Percentiles rank a stretch among this genome's conserved stretches.
Conservation (phyloP, 768 basidiomycete genomes). For the Scleroderma citrinum region DNA sequence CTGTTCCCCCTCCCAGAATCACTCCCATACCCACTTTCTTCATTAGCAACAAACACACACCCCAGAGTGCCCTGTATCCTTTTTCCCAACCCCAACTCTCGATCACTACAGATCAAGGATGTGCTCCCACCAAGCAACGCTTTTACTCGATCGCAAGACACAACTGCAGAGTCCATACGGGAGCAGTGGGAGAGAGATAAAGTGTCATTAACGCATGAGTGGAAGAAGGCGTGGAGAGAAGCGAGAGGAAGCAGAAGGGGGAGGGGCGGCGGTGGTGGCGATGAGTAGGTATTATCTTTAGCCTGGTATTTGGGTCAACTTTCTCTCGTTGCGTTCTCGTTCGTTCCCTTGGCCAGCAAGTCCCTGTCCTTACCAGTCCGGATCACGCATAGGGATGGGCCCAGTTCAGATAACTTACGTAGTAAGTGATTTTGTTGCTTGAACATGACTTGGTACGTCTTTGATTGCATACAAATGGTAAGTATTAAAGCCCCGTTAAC, state of each 20-base stretch:
- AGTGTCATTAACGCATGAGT: conserved; percentile 61
- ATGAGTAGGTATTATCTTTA: conserved; percentile 11
- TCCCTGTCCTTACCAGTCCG: too few species aligned
- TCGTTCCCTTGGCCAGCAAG: too few species aligned
- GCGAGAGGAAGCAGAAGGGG: conserved; percentile 61
- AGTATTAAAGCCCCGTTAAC: too few species aligned
- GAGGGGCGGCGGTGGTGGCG: conserved; percentile 40
- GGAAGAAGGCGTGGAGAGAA: conserved; percentile 74
- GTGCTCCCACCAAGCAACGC: conserved; percentile 12
- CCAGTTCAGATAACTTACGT: too few species aligned
- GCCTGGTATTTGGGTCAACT: too few species aligned
- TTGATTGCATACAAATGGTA: too few species aligned
- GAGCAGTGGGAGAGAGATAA: conserved; percentile 67
- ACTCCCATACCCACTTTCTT: conserved; percentile 9
- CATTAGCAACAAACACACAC: conserved; percentile 9
- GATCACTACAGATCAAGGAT: conserved; percentile 46
- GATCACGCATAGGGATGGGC: too few species aligned
- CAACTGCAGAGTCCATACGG: conserved; percentile 45
- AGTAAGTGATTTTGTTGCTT: too few species aligned
- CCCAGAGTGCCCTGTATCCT: conserved; percentile 19
- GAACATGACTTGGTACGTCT: too few species aligned
- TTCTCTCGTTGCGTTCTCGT: too few species aligned
- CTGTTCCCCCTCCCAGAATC: conserved; percentile 52
- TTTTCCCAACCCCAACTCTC: conserved; percentile 35
- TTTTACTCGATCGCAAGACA: conserved; percentile 16